Percentiles rank a stretch among this genome's conserved stretches.
phyloP scores from a whole-genome alignment of 164 flowering plant species.

The Magnolia kwangsiensis region DNA sequence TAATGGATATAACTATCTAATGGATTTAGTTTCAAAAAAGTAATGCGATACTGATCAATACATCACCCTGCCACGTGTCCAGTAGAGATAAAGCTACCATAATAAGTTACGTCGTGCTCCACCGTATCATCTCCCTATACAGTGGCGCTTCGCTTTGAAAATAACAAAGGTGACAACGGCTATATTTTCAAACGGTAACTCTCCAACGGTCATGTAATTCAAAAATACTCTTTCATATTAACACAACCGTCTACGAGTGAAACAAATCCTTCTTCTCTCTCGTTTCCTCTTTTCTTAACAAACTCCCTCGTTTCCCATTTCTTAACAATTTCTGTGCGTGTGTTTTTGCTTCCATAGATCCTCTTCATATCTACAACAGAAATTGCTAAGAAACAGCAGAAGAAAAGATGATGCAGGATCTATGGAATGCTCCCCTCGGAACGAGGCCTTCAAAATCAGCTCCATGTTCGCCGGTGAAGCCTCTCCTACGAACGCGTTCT shows the following conservation, averaged over 20 bases:
- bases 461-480: conserved; percentile 90
- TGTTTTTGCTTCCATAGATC: not conserved
- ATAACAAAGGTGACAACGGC: conserved; percentile 43
- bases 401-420: conserved; percentile 66
- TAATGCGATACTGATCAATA: too few relatives aligned
- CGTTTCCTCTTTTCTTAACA: conserved; percentile 11
- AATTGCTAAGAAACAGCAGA: conserved; percentile 5
- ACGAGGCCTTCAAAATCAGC: conserved; percentile 84
- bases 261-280: not conserved
- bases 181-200: conserved; percentile 45
- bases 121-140: not conserved
- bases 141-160: not conserved
- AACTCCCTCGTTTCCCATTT: not conserved
- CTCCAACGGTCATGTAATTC: conserved; percentile 63
- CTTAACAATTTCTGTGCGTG: not conserved
- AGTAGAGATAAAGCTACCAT: too few relatives aligned
- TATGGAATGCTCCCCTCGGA: conserved; percentile 76
- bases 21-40: too few relatives aligned
- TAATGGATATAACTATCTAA: too few relatives aligned
- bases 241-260: conserved; percentile 6
- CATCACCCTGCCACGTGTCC: too few relatives aligned
- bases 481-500: conserved; percentile 60
- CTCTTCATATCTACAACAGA: conserved; percentile 11
- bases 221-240: conserved; percentile 15
- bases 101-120: not conserved